A percentile compares a stretch with the other conserved stretches of the same genome.
Conservation (phyloP, 2,329 filamentous ascomycete species). For the Trichoderma koningiopsis region DNA sequence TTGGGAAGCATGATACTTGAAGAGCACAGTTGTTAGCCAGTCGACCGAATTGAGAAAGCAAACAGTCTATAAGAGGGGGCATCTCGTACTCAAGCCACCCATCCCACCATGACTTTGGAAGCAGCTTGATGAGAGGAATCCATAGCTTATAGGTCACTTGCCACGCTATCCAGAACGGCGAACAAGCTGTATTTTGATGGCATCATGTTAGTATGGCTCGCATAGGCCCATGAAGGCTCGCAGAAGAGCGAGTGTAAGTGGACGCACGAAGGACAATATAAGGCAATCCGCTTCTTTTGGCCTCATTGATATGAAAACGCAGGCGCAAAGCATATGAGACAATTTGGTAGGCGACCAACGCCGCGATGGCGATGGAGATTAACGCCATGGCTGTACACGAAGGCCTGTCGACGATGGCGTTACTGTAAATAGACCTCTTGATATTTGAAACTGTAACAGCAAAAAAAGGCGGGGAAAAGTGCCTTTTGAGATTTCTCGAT, state of each 20-base stretch:
- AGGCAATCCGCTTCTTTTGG: slow-evolving; percentile 53
- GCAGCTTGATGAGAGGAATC: slow-evolving; percentile 55
- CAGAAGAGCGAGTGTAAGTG: slow-evolving; percentile 33
- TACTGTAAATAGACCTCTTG: background rate
- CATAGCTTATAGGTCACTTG: slow-evolving; percentile 56
- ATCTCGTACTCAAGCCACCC: slow-evolving; percentile 60
- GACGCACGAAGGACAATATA: slow-evolving; percentile 58
- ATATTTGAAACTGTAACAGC: background rate
- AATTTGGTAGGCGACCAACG: slow-evolving; percentile 39
- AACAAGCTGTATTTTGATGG: slow-evolving; percentile 43
- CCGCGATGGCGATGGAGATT: slow-evolving; percentile 39
- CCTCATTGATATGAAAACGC: slow-evolving; percentile 50
- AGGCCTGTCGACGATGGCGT: background rate
- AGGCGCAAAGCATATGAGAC: slow-evolving; percentile 42
- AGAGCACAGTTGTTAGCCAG: slow-evolving; percentile 33
- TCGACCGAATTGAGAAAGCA: background rate
- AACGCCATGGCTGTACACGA: slow-evolving; percentile 36
- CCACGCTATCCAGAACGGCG: slow-evolving; percentile 56
- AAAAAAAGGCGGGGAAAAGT: background rate
- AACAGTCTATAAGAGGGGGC: background rate
- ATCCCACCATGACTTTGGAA: slow-evolving; percentile 59
- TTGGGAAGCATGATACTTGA: slow-evolving; percentile 56
- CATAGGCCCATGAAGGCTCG: background rate
- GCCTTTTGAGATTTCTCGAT: background rate
- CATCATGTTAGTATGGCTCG: background rate